phyloP scores from a whole-genome alignment of 139 green algal genomes.

The Chlamydomonas eustigma region DNA sequence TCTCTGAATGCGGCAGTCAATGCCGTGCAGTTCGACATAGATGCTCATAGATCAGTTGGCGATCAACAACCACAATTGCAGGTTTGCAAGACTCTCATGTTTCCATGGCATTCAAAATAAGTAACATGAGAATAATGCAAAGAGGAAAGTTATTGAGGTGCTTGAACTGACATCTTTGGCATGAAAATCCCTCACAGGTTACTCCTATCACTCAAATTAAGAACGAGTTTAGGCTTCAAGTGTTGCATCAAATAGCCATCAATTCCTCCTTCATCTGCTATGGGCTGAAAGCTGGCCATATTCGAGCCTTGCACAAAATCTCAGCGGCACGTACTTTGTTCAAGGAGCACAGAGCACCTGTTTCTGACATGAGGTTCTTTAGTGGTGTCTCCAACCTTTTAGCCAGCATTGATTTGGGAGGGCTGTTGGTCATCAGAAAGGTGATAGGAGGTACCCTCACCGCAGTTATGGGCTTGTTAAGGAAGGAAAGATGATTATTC shows the following conservation, averaged over 20 bases:
- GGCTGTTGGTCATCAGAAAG: conserved; percentile 50
- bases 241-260: conserved; percentile 52
- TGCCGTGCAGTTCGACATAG: not conserved
- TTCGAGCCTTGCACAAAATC: conserved; percentile 66
- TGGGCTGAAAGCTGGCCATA: conserved; percentile 64
- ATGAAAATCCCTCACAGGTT: conserved; percentile 31
- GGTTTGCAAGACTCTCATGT: conserved; percentile 12
- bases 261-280: conserved; percentile 74
- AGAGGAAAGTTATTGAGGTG: not conserved
- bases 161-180: not conserved
- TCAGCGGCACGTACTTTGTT: conserved; percentile 55
- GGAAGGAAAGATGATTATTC: not conserved
- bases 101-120: not conserved
- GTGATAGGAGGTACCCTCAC: no score
- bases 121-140: not conserved
- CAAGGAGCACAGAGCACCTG: conserved; percentile 54
- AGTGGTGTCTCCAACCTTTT: conserved; percentile 33
- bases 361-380: conserved; percentile 54
- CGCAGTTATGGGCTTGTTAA: not conserved
- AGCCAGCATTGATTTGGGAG: conserved; percentile 32
- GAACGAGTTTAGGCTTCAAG: conserved; percentile 42
- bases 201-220: conserved; percentile 55
- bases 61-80: conserved; percentile 45
- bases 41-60: not conserved
- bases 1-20: not conserved